Conservation (phyloP, 192 early-diverging fungal genomes). For the Coemansia sp. region DNA sequence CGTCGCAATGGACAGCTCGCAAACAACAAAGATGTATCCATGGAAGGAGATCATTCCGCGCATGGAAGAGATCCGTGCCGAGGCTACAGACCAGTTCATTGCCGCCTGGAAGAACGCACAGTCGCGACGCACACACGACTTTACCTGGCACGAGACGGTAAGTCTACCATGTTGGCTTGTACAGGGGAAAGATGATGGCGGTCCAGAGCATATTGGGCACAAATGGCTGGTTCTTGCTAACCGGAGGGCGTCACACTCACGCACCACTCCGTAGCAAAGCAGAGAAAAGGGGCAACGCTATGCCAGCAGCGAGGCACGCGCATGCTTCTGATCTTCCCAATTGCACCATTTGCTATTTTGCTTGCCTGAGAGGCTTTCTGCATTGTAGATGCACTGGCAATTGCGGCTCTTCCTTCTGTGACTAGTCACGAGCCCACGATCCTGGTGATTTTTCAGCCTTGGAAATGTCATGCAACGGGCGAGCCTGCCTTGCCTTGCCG, state of each 20-base stretch:
- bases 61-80: conserved; percentile 53
- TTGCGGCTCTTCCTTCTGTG: conserved; percentile 15
- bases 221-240: not conserved
- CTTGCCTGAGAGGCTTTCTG: conserved; percentile 1
- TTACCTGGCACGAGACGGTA: conserved; percentile 58
- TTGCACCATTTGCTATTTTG: not conserved
- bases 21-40: conserved; percentile 28
- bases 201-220: not conserved
- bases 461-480: not conserved
- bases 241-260: not conserved
- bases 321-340: not conserved
- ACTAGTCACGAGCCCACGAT: conserved; percentile 19
- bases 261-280: not conserved
- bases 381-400: conserved; percentile 1
- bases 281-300: not conserved
- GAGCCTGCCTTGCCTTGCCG: conserved; percentile 1
- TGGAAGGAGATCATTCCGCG: conserved; percentile 53
- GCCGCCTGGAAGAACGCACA: conserved; percentile 40
- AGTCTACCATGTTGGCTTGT: conserved; percentile 6
- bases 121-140: conserved; percentile 24
- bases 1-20: conserved; percentile 19
- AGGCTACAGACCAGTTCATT: conserved; percentile 53
- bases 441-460: conserved; percentile 10
- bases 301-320: not conserved
- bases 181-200: not conserved